Evolutionary conservation across 2,329 filamentous ascomycete species (phyloP).

Genomic region (Neonectria sp.): DNA sequence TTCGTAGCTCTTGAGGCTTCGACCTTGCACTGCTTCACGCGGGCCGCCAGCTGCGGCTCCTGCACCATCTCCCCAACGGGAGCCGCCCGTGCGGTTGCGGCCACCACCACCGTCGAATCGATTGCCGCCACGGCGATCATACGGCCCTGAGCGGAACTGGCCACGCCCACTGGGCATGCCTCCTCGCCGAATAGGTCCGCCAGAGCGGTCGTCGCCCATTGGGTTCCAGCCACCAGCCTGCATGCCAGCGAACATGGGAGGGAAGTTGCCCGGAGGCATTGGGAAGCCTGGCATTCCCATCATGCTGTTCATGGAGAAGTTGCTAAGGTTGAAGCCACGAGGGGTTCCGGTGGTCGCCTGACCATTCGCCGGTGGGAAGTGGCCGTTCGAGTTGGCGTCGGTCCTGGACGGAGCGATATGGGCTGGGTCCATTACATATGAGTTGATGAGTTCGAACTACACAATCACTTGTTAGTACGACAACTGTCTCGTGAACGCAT

Average conservation of each 20-base stretch:
- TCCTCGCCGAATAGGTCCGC: slow-evolving; percentile 79
- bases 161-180: slow-evolving; percentile 67
- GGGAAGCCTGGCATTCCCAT: slow-evolving; percentile 74
- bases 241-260: slow-evolving; percentile 69
- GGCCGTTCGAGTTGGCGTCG: slow-evolving; percentile 95
- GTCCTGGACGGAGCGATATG: slow-evolving; percentile 95
- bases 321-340: slow-evolving; percentile 89
- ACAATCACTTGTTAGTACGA: slow-evolving; percentile 20
- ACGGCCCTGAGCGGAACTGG: slow-evolving; percentile 78
- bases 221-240: slow-evolving; percentile 66
- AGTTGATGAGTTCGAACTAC: slow-evolving; percentile 91
- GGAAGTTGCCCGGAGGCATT: slow-evolving; percentile 63
- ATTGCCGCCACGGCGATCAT: slow-evolving; percentile 77
- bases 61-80: slow-evolving; percentile 82
- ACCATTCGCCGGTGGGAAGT: slow-evolving; percentile 87
- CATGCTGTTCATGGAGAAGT: slow-evolving; percentile 74
- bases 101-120: slow-evolving; percentile 65
- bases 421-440: slow-evolving; percentile 93
- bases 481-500: slow-evolving; percentile 3
- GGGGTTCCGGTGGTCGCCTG: slow-evolving; percentile 88
- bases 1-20: slow-evolving; percentile 97
- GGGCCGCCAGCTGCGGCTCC: slow-evolving; percentile 86
- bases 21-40: slow-evolving; percentile 90
- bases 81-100: slow-evolving; percentile 65
- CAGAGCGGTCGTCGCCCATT: slow-evolving; percentile 69